phyloP scores from a whole-genome alignment of 148 eudicot genomes.

The Persicaria maculosa region DNA sequence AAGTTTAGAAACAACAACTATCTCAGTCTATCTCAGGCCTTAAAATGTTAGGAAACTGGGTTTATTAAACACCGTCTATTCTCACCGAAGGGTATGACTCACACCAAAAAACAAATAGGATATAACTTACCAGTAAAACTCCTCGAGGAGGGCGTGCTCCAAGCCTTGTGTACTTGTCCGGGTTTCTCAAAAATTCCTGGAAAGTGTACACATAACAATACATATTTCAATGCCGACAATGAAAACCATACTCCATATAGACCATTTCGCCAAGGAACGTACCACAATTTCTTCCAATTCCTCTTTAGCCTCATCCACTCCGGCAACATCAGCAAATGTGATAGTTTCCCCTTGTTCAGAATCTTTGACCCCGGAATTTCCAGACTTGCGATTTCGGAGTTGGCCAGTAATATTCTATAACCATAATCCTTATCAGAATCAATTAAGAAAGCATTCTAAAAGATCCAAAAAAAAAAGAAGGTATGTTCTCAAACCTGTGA shows the following conservation, averaged over 20 bases:
- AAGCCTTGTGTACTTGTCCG: slow-evolving; percentile 52
- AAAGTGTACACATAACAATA: slow-evolving; percentile 13
- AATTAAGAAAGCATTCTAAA: slow-evolving; percentile 9
- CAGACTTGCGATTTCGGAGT: slow-evolving; percentile 74
- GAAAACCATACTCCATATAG: neutral
- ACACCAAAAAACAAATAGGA: neutral
- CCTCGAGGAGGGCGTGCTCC: slow-evolving; percentile 99
- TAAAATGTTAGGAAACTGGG: neutral
- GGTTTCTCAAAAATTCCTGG: slow-evolving; percentile 65
- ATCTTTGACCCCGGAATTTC: slow-evolving; percentile 62
- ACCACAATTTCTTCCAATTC: slow-evolving; percentile 99
- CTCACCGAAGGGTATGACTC: neutral
- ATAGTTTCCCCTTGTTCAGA: slow-evolving; percentile 70
- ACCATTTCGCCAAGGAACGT: slow-evolving; percentile 12
- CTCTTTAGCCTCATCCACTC: slow-evolving; percentile 97
- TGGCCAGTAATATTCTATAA: slow-evolving; percentile 69
- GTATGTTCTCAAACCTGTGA: slow-evolving; percentile 48
- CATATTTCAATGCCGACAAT: slow-evolving; percentile 5
- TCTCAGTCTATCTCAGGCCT: neutral
- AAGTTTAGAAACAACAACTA: no score
- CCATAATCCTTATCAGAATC: neutral
- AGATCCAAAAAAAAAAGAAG: no score
- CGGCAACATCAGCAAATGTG: slow-evolving; percentile 90
- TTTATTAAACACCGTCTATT: neutral
- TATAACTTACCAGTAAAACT: slow-evolving; percentile 56